Evolutionary conservation across 164 flowering plant genomes (phyloP).

Genomic region (Magnolia changhungtana): DNA sequence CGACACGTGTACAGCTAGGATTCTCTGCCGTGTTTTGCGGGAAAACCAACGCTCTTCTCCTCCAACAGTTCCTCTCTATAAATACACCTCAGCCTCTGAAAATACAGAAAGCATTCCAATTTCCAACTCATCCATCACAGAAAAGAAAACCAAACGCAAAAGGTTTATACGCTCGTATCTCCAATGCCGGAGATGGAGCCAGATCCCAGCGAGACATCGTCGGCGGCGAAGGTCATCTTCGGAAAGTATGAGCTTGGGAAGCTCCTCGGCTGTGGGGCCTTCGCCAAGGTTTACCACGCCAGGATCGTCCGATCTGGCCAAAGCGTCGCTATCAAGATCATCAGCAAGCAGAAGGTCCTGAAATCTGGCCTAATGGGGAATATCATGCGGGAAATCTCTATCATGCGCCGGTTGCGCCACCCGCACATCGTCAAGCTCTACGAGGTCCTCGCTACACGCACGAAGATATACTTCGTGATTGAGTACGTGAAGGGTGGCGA

Average conservation of each 20-base stretch:
- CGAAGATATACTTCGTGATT: conserved; percentile 67
- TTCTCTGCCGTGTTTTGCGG: too few relatives aligned
- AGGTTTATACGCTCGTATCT: not conserved
- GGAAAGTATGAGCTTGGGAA: conserved; percentile 61
- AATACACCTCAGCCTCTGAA: too few relatives aligned
- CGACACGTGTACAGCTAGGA: too few relatives aligned
- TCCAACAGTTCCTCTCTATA: too few relatives aligned
- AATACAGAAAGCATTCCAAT: too few relatives aligned
- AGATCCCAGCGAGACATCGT: not conserved
- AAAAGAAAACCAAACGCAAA: too few relatives aligned
- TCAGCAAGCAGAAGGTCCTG: conserved; percentile 48
- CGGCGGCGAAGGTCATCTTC: conserved; percentile 20
- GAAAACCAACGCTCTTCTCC: too few relatives aligned
- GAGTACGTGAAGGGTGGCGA: conserved; percentile 72
- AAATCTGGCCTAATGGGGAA: conserved; percentile 31
- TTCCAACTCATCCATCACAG: too few relatives aligned
- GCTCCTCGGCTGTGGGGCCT: conserved; percentile 67
- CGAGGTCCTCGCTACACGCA: conserved; percentile 65
- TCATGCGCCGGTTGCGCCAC: conserved; percentile 65
- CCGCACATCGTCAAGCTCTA: conserved; percentile 50
- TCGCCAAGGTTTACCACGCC: conserved; percentile 73
- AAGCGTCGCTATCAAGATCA: conserved; percentile 70
- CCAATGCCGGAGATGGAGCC: not conserved
- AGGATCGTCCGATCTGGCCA: conserved; percentile 43
- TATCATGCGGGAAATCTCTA: conserved; percentile 53